phyloP scores from a whole-genome alignment of 208 protist genomes.

The Wallacemonas collosoma region DNA sequence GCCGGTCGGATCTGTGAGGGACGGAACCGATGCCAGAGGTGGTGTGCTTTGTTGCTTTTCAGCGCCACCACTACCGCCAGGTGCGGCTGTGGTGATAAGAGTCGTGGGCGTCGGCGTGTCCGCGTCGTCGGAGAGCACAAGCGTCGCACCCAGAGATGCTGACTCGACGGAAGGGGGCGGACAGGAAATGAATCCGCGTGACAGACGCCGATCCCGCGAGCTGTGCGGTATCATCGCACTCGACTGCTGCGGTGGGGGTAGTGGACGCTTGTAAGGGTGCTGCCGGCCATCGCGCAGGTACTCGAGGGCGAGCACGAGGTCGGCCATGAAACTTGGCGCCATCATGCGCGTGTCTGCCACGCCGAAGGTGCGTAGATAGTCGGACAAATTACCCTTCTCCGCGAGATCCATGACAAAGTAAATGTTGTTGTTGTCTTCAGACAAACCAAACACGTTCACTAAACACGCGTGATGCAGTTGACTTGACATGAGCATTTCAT shows the following conservation, averaged over 20 bases:
- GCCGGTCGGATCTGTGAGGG: too few species aligned
- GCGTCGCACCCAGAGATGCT: background rate
- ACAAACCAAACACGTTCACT: slow-evolving; percentile 66
- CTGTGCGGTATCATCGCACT: background rate
- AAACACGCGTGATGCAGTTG: slow-evolving; percentile 71
- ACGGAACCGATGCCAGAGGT: background rate
- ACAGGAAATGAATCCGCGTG: slow-evolving; percentile 2
- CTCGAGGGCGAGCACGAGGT: slow-evolving; percentile 81
- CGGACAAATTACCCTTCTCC: slow-evolving; percentile 62
- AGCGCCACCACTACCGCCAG: background rate
- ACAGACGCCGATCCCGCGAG: slow-evolving; percentile 1
- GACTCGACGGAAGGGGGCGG: slow-evolving; percentile 9
- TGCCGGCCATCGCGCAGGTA: slow-evolving; percentile 61
- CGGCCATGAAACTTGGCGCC: slow-evolving; percentile 76
- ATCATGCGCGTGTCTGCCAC: slow-evolving; percentile 52
- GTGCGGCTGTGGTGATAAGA: background rate
- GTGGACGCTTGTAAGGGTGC: slow-evolving; percentile 53
- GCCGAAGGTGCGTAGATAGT: slow-evolving; percentile 59
- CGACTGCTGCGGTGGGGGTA: background rate
- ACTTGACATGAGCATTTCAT: slow-evolving; percentile 65
- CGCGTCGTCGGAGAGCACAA: background rate
- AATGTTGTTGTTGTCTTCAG: slow-evolving; percentile 53
- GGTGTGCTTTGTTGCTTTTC: background rate
- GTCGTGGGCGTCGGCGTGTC: background rate
- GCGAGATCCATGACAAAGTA: slow-evolving; percentile 84